Evolutionary conservation across 257 asterid species (phyloP), one percentile per base, ranked within the genome.

Genomic region (Leonotis leonurus): DNA sequence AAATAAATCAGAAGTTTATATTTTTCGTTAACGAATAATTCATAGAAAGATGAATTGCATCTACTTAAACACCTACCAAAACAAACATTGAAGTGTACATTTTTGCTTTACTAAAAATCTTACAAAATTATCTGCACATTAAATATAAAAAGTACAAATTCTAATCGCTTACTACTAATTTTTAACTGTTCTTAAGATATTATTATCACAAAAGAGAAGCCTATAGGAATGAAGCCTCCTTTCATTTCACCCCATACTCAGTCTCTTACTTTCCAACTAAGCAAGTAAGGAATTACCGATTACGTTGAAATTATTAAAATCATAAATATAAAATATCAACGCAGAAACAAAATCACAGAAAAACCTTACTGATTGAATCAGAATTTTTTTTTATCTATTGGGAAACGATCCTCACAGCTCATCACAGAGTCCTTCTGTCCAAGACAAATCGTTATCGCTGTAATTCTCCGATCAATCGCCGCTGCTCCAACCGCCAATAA

Each of bases 211-310:
- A n/a, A n/a, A n/a, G n/a, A n/a, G n/a, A n/a, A n/a, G n/a, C n/a
- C n/a, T n/a, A n/a, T n/a, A n/a, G n/a, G n/a, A n/a, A n/a, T n/a
- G n/a, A n/a, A n/a, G n/a, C n/a, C n/a, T n/a, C n/a, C n/a, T n/a
- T n/a, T n/a, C n/a, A n/a, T n/a, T n/a, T n/a, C n/a, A 9, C 39
- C 17, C 48, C 68, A 24, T 17, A n/a, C 36, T 5, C 13, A 17
- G 25, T 8, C 27, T 35, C 69, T 64, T 64, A 20, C 77, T 71
- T 72, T 59, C 64, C 72, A 51, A 59, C 60, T 72, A 72, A 72
- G 77, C 68, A 58, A 67, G 9, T 0, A 3, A 27, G 11, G 22
- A 64, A 7, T 13, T 27, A 41, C 29, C 6, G 13, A 63, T 2
- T 26, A n/a, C 6, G 43, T 13, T 33, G 18, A 55, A 49, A 33